Conservation (phyloP, 169 alveolate genomes). For the Plasmodium malariae region DNA sequence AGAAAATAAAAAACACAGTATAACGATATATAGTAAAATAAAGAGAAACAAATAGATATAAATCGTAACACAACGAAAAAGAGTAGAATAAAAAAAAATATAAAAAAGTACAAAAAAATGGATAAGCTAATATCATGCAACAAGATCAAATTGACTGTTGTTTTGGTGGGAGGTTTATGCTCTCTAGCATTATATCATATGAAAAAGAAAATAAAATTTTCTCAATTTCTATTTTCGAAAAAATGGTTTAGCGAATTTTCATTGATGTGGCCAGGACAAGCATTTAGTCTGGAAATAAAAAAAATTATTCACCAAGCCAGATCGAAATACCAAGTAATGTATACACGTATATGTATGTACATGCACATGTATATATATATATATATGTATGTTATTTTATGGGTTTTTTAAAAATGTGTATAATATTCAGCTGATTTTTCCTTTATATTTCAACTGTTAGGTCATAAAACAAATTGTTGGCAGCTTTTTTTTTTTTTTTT, state of each 20-base stretch:
- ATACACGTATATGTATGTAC: not conserved
- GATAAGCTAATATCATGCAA: constrained; percentile 25
- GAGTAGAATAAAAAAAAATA: not conserved
- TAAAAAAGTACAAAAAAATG: constrained; percentile 39
- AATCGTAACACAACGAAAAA: not conserved
- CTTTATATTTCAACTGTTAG: no score
- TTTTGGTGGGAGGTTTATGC: constrained; percentile 52
- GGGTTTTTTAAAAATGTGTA: no score
- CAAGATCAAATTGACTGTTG: constrained; percentile 20
- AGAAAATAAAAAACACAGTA: no score
- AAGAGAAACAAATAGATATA: not conserved
- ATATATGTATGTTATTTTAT: no score
- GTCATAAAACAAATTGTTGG: no score
- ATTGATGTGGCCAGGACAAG: constrained; percentile 73
- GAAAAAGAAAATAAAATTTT: constrained; percentile 16
- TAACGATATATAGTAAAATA: not conserved
- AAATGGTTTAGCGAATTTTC: constrained; percentile 73
- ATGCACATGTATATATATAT: not conserved
- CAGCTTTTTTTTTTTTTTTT: no score
- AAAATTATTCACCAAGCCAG: constrained; percentile 74
- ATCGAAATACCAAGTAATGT: constrained; percentile 81
- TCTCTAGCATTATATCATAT: constrained; percentile 53
- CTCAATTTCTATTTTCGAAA: constrained; percentile 35
- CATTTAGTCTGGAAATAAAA: constrained; percentile 76
- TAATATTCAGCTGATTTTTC: no score